These are phyloP conservation scores for Microascus cirrosus DNA, from an alignment of 2,329 filamentous ascomycete species.

Conservation along the genomic window DNA sequence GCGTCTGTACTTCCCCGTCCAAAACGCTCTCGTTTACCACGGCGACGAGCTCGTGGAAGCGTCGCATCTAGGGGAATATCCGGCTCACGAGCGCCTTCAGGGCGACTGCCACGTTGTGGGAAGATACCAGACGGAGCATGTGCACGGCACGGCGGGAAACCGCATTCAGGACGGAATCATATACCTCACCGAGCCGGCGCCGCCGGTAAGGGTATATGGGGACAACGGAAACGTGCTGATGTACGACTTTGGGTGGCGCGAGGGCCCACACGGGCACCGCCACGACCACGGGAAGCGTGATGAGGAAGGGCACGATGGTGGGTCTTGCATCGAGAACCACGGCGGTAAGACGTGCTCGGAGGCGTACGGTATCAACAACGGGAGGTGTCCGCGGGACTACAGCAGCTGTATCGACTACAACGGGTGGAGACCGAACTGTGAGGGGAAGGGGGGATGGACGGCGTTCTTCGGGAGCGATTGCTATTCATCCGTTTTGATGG, in stretches of 20 bases:
- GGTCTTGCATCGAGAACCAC: conserved; percentile 6
- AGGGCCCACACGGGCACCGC: conserved; percentile 5
- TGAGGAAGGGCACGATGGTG: conserved; percentile 2
- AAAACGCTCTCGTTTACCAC: conserved; percentile 8
- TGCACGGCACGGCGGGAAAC: conserved; percentile 6
- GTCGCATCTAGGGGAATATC: conserved; percentile 6
- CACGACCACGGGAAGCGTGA: not conserved
- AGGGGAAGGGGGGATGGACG: conserved; percentile 3
- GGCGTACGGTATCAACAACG: conserved; percentile 6
- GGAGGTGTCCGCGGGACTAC: conserved; percentile 4
- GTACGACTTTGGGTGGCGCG: conserved; percentile 9
- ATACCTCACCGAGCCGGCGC: conserved; percentile 6
- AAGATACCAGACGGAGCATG: conserved; percentile 7
- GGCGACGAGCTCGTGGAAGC: conserved; percentile 6
- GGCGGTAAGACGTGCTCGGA: conserved; percentile 5
- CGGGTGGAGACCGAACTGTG: conserved; percentile 3
- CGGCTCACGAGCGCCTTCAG: conserved; percentile 2
- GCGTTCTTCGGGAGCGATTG: conserved; percentile 2
- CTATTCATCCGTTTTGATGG: conserved; percentile 5
- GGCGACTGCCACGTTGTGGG: conserved; percentile 8
- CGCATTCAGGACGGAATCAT: conserved; percentile 7
- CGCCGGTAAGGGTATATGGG: conserved; percentile 4
- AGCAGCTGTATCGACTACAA: conserved; percentile 5
- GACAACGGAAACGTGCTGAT: conserved; percentile 6
- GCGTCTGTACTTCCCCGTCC: conserved; percentile 9